A percentile compares a stretch with the other conserved stretches of the same genome.
Evolutionary conservation across 179 eudicot genomes (phyloP).

Genomic region (Heliamphora pulchella): DNA sequence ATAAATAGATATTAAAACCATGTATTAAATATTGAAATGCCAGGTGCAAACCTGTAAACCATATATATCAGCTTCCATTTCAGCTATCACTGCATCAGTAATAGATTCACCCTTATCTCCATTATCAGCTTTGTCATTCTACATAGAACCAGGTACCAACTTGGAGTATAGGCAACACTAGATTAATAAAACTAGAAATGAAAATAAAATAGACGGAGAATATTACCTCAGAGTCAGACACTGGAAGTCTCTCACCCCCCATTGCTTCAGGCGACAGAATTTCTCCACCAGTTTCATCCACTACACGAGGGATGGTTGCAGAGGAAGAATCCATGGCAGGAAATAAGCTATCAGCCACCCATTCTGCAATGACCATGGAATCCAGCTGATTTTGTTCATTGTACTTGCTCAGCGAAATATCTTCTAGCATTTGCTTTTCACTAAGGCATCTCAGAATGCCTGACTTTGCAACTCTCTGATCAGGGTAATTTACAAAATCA

Average conservation of each 20-base stretch:
- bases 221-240: conserved; percentile 47
- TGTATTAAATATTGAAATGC: not conserved
- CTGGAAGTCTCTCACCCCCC: conserved; percentile 34
- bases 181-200: not conserved
- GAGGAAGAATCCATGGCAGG: conserved; percentile 27
- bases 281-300: conserved; percentile 25
- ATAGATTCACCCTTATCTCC: conserved; percentile 37
- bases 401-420: conserved; percentile 16
- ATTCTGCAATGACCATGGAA: conserved; percentile 31
- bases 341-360: conserved; percentile 21
- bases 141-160: conserved; percentile 19
- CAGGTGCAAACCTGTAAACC: conserved; percentile 64
- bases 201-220: conserved; percentile 13
- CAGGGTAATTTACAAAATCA: conserved; percentile 25
- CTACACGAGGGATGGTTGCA: conserved; percentile 19
- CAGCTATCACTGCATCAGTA: conserved; percentile 78
- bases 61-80: conserved; percentile 71
- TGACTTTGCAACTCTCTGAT: conserved; percentile 23
- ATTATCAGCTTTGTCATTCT: conserved; percentile 42
- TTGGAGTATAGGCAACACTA: conserved; percentile 14
- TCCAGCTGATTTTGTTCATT: conserved; percentile 32
- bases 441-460: conserved; percentile 24
- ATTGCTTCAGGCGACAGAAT: conserved; percentile 25
- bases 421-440: conserved; percentile 21
- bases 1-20: conserved; percentile 3